phyloP scores from a whole-genome alignment of 1,284 basidiomycete genomes.

The Vanrija sp. region DNA sequence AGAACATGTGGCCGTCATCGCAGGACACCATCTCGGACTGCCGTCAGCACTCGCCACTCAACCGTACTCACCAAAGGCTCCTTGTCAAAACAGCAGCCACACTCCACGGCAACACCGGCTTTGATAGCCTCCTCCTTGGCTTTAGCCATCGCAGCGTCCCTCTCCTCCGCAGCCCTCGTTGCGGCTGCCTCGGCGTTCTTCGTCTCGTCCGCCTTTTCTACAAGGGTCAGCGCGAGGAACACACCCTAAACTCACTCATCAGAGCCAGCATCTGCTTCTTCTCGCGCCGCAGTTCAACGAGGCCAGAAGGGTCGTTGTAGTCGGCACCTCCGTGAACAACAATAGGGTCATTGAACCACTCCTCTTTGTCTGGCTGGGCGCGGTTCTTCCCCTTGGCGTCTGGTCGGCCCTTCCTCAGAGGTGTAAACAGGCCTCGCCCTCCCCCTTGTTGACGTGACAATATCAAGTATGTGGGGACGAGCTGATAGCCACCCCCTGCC shows the following conservation, averaged over 20 bases:
- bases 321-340: no score
- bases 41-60: conserved; percentile 2
- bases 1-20: conserved; percentile 73
- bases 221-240: not conserved
- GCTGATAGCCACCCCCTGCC: conserved; percentile 8
- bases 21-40: conserved; percentile 80
- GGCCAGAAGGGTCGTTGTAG: no score
- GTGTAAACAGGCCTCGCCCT: no score
- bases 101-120: conserved; percentile 61
- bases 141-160: conserved; percentile 17
- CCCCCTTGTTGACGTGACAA: conserved; percentile 21
- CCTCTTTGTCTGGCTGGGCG: not conserved
- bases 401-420: conserved; percentile 22
- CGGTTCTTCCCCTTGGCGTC: conserved; percentile 50
- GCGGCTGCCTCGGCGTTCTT: conserved; percentile 40
- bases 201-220: conserved; percentile 2
- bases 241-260: conserved; percentile 3
- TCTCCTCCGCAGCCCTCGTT: conserved; percentile 26
- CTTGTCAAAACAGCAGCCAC: conserved; percentile 72
- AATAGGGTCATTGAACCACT: not conserved
- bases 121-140: conserved; percentile 50
- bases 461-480: conserved; percentile 28
- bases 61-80: conserved; percentile 62
- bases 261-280: conserved; percentile 4
- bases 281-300: no score